Evolutionary conservation across 148 eudicot genomes (phyloP).

Genomic region (Selenicereus undatus): DNA sequence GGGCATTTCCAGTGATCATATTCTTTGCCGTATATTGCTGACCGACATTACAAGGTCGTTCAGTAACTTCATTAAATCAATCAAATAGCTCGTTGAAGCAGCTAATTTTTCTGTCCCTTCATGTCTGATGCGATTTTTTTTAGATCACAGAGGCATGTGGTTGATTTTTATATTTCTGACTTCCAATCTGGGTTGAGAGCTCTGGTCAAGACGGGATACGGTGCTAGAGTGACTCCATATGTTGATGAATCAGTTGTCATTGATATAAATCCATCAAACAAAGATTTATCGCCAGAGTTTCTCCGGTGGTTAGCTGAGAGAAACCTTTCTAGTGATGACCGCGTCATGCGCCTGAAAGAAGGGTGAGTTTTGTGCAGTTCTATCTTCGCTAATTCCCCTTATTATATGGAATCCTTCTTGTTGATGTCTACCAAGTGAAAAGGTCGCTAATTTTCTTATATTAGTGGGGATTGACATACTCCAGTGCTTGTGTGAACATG

Average conservation of each 20-base stretch:
- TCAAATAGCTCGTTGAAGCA: background rate
- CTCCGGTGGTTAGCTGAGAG: conserved; percentile 75
- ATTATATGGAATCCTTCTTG: background rate
- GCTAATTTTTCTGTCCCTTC: background rate
- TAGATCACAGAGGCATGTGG: conserved; percentile 76
- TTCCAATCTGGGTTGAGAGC: conserved; percentile 96
- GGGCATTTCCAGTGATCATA: background rate
- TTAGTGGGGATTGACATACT: background rate
- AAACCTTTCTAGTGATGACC: conserved; percentile 74
- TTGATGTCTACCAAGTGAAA: background rate
- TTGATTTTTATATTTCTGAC: conserved; percentile 94
- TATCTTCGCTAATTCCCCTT: background rate
- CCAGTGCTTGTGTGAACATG: background rate
- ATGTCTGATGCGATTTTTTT: conserved; percentile 10
- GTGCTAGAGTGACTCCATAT: conserved; percentile 87
- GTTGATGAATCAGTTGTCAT: conserved; percentile 77
- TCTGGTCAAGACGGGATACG: conserved; percentile 87
- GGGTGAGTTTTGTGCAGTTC: conserved; percentile 43
- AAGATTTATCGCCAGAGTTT: conserved; percentile 75
- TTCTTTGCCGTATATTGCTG: too few relatives aligned
- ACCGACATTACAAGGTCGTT: background rate
- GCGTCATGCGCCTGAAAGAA: conserved; percentile 84
- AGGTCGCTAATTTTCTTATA: background rate
- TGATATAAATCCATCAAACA: conserved; percentile 65
- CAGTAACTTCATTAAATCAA: background rate